Evolutionary conservation across 192 early-diverging fungal genomes (phyloP), one percentile per base, ranked within the genome.

Genomic region (Dissophora globulifera): DNA sequence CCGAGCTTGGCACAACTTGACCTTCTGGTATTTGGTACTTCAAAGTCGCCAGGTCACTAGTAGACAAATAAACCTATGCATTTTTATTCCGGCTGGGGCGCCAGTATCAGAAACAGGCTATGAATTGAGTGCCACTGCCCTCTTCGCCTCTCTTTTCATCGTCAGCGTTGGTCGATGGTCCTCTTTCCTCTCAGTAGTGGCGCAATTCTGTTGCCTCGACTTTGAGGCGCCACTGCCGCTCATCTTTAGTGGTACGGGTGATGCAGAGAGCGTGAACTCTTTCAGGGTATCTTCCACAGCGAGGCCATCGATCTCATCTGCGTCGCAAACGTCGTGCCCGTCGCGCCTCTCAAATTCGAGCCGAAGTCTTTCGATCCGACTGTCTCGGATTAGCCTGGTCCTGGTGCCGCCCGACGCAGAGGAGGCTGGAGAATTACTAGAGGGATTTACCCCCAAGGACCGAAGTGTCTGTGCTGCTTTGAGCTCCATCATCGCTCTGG

Each of bases 261-360:
- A 58, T 2, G 58, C 58, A 4, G 72, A 66, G 31, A 76, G 57
- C 8, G 63, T n/a, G n/a, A n/a, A 58, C 23, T 29, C 33, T n/a
- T 17, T 8, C 13, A 62, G 11, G 12, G 63, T 58, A 4, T 76
- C 72, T 20, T 76, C 72, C 0, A 66, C 72, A 15, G 20, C 58
- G 22, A 66, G 27, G 0, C 72, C 72, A 27, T 76, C 72, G 27
- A 76, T 76, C 42, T 76, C 72, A 47, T 67, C 58, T 6, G 72
- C 72, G 45, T 76, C 72, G 9, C 38, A 20, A 20, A 75, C 17
- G 26, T 75, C 71, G 22, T 60, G 58, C 1, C 63, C 63, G 11
- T 76, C 72, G 0, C 72, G 40, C 29, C 35, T 60, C 43, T 76
- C 72, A 62, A 76, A 76, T 47, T 67, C 72, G 22, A 67, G 45